phyloP scores from a whole-genome alignment of 139 green algal genomes.

The Chlamydomonas incerta region DNA sequence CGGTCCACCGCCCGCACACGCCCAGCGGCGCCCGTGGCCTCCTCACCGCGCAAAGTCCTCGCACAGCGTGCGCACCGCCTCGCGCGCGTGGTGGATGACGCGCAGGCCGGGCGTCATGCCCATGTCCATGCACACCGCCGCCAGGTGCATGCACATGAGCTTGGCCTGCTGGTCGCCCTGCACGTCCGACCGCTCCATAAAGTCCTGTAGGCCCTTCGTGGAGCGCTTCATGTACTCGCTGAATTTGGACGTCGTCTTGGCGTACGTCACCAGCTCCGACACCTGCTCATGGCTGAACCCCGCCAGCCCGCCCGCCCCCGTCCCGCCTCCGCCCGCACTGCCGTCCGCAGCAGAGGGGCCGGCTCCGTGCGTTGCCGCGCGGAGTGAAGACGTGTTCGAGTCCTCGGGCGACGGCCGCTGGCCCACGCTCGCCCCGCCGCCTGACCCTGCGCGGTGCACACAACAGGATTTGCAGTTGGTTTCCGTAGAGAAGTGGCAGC shows the following conservation, averaged over 20 bases:
- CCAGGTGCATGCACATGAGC: conserved; percentile 50
- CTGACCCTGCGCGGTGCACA: too few relatives aligned
- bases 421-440: neutral
- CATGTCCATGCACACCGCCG: conserved; percentile 45
- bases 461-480: too few relatives aligned
- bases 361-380: neutral
- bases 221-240: conserved; percentile 36
- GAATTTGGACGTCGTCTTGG: neutral
- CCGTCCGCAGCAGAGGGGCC: neutral
- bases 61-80: conserved; percentile 15
- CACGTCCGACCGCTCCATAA: conserved; percentile 45
- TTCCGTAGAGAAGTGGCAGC: too few relatives aligned
- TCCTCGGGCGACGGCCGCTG: conserved; percentile 23
- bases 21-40: too few relatives aligned
- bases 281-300: conserved; percentile 20
- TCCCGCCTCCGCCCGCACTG: neutral
- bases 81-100: conserved; percentile 25
- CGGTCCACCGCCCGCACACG: too few relatives aligned
- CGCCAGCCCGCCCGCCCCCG: neutral
- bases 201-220: conserved; percentile 37
- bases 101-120: neutral
- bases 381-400: conserved; percentile 27
- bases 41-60: conserved; percentile 27
- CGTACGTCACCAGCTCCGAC: conserved; percentile 21
- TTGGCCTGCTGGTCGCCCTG: conserved; percentile 41